Evolutionary conservation across 176 grass and related monocot genomes (phyloP), one percentile per base, ranked within the genome.

Genomic region (Avena sativa): DNA sequence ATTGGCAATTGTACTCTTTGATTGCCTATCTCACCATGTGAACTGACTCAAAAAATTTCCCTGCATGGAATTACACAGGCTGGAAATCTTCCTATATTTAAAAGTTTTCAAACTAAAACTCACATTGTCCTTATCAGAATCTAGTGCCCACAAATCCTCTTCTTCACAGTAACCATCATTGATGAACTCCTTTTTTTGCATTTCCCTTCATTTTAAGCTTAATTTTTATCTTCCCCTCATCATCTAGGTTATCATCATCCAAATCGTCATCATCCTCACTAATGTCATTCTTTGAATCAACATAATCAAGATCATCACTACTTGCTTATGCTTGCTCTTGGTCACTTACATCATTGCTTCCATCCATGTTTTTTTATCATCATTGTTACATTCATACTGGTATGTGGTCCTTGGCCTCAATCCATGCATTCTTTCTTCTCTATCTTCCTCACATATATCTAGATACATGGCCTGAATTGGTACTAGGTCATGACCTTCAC

Each of bases 61-160:
- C 58, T 10, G 4, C 20, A 60, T 23, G 9, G 9, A 60, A 23
- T 11, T 21, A 3, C 1, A n/a, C 2, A 60, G 2, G 0, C 8
- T 60, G 0, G 0, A n/a, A n/a, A n/a, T n/a, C 19, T 2, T 59
- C 7, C 0, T 6, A 0, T 6, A 0, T n/a, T 6, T 59, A 17
- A 59, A 59, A 2, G 57, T 2, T 0, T n/a, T 59, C 8, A 59
- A 59, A 19, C 11, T 50, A 10, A 15, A 14, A 53, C 10, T 15
- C 4, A 3, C 3, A 4, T 4, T 15, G 13, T 53, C 58, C n/a
- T 61, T 8, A 23, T 23, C n/a, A 1, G n/a, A 61, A 23, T 61
- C 58, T 3, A 20, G 58, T 3, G 8, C 58, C n/a, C 9, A 61
- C 0, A 61, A 2, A 23, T 61, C 20, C 0, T 61, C 58, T 23